Evolutionary conservation across 208 protist genomes (phyloP).

Genomic region (Phytomonas francai): DNA sequence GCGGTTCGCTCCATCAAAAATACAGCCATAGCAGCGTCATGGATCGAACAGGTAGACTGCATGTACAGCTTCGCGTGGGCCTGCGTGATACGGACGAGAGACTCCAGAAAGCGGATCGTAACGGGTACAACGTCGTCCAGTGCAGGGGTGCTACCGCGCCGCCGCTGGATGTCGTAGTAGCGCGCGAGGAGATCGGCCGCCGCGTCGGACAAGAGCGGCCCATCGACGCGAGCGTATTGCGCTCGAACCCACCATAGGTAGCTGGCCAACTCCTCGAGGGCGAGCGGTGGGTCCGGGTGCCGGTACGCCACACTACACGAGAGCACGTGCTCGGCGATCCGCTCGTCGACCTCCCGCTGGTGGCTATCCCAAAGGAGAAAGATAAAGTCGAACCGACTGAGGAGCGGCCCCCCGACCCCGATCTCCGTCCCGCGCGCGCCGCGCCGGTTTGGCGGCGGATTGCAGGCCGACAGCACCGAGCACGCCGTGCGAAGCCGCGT

Average conservation of each 20-base stretch:
- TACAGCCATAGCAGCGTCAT: constrained; percentile 83
- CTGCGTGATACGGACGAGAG: constrained; percentile 91
- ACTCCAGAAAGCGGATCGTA: constrained; percentile 95
- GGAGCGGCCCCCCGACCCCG: constrained; percentile 90
- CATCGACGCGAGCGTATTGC: constrained; percentile 57
- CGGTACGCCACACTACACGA: constrained; percentile 29
- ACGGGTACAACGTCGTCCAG: constrained; percentile 88
- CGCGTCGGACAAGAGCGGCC: constrained; percentile 58
- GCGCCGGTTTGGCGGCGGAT: constrained; percentile 75
- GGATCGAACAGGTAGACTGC: constrained; percentile 53
- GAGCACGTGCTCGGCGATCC: constrained; percentile 86
- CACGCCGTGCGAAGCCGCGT: constrained; percentile 93
- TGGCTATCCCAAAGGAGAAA: constrained; percentile 91
- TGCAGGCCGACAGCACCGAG: constrained; percentile 94
- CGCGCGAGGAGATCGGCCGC: constrained; percentile 62
- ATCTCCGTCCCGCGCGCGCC: constrained; percentile 67
- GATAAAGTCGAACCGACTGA: constrained; percentile 97
- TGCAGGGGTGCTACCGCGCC: constrained; percentile 53
- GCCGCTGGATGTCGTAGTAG: constrained; percentile 74
- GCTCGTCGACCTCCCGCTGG: constrained; percentile 71
- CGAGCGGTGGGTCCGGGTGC: constrained; percentile 23
- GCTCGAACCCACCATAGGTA: constrained; percentile 75
- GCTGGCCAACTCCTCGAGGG: constrained; percentile 47
- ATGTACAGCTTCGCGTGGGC: constrained; percentile 93
- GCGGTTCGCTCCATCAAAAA: constrained; percentile 85